phyloP scores from a whole-genome alignment of 1,284 basidiomycete species.

The Malassezia globosa region DNA sequence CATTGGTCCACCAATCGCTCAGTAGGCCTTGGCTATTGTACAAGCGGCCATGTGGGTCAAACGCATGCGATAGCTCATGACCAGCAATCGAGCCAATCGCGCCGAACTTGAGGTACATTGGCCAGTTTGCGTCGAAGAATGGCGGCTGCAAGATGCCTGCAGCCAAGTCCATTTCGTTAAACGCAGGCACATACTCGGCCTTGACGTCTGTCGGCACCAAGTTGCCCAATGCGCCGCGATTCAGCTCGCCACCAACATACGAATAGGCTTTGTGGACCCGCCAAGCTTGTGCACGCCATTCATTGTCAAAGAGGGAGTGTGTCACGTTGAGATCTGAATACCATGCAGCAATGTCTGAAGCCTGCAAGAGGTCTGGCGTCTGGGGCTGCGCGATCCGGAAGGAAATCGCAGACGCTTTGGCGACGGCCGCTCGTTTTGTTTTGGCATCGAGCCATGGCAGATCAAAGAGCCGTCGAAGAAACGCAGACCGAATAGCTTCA shows the following conservation, averaged over 20 bases:
- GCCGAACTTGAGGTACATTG: constrained; percentile 75
- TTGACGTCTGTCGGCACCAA: constrained; percentile 68
- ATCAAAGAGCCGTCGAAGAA: constrained; percentile 64
- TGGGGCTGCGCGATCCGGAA: constrained; percentile 80
- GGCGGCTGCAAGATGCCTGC: constrained; percentile 87
- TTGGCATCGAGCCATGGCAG: constrained; percentile 85
- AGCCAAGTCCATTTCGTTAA: constrained; percentile 76
- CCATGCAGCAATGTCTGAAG: constrained; percentile 50
- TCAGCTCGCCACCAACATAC: constrained; percentile 59
- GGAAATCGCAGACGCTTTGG: constrained; percentile 71
- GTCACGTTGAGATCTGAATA: constrained; percentile 62
- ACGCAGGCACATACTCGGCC: constrained; percentile 40
- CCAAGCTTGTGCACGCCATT: constrained; percentile 42
- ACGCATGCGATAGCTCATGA: constrained; percentile 60
- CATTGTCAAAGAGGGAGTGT: constrained; percentile 71
- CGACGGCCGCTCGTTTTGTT: constrained; percentile 67
- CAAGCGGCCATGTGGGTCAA: constrained; percentile 74
- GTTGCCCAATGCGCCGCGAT: constrained; percentile 67
- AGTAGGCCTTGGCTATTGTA: constrained; percentile 53
- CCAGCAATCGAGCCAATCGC: constrained; percentile 37
- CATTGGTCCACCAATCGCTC: constrained; percentile 64
- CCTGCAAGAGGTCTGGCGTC: constrained; percentile 53
- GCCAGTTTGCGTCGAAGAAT: constrained; percentile 79
- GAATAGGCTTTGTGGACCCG: constrained; percentile 56
- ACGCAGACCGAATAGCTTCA: constrained; percentile 70